Evolutionary conservation across 768 basidiomycete species (phyloP).

Genomic region (Xerocomellus dryophilus): DNA sequence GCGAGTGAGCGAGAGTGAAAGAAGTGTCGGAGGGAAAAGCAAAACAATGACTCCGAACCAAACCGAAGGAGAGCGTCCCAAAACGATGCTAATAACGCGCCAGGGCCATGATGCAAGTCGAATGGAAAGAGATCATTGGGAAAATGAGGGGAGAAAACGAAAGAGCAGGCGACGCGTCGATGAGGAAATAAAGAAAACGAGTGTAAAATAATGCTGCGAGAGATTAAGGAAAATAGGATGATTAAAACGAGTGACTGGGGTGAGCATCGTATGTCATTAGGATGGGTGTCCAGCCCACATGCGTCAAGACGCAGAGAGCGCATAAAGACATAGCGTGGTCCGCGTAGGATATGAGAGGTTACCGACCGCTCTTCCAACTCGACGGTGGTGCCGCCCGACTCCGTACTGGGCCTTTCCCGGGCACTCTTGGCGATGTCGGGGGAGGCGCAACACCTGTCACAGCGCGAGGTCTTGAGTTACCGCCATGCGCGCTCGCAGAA

Average conservation of each 20-base stretch:
- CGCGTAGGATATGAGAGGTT: not conserved
- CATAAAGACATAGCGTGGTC: not conserved
- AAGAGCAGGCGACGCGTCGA: conserved; percentile 3
- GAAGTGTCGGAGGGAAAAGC: no score
- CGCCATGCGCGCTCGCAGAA: conserved; percentile 20
- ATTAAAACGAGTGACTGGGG: conserved; percentile 10
- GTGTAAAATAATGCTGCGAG: conserved; percentile 5
- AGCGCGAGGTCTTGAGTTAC: conserved; percentile 32
- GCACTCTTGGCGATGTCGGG: conserved; percentile 14
- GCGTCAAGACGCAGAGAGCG: not conserved
- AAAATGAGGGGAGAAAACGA: not conserved
- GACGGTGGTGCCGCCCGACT: conserved; percentile 52
- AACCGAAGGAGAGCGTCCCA: conserved; percentile 11
- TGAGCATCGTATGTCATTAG: not conserved
- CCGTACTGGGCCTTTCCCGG: conserved; percentile 23
- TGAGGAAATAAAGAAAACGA: conserved; percentile 11
- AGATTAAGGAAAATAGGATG: conserved; percentile 9
- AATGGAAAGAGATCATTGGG: not conserved
- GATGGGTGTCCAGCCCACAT: not conserved
- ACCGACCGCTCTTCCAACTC: conserved; percentile 50
- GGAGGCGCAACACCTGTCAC: conserved; percentile 29
- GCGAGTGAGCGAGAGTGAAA: no score
- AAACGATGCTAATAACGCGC: conserved; percentile 13
- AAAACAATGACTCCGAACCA: not conserved
- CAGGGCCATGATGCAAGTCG: not conserved